phyloP scores from a whole-genome alignment of 306 rosid species.

The Vicia faba region DNA sequence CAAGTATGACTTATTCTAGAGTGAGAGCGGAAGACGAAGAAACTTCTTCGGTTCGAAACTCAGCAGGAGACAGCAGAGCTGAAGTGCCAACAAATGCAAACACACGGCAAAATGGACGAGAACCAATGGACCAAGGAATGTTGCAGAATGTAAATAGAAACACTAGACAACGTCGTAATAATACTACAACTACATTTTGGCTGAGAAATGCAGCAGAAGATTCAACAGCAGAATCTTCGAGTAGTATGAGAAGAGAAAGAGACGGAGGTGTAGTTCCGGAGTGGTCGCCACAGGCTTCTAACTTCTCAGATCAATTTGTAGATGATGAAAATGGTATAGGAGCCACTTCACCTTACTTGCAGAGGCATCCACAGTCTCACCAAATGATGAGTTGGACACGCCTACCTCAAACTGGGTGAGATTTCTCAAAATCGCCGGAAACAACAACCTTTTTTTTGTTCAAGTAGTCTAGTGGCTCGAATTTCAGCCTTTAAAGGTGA shows the following conservation, averaged over 20 bases:
- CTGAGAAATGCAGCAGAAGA: conserved; percentile 63
- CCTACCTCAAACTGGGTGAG: conserved; percentile 94
- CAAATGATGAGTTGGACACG: conserved; percentile 80
- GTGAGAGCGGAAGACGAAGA: conserved; percentile 77
- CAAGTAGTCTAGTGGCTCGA: too few relatives aligned
- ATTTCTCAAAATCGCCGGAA: conserved; percentile 20
- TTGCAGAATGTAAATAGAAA: conserved; percentile 45
- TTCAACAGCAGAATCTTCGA: conserved; percentile 85
- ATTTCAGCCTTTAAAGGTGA: too few relatives aligned
- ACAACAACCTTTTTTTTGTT: neutral
- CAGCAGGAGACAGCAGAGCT: conserved; percentile 60
- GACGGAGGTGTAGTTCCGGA: conserved; percentile 90
- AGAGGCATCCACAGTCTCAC: conserved; percentile 92
- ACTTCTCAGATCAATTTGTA: conserved; percentile 73
- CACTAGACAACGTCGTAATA: conserved; percentile 35
- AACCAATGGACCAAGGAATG: conserved; percentile 45
- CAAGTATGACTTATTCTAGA: conserved; percentile 74
- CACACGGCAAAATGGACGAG: conserved; percentile 55
- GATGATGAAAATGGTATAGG: conserved; percentile 79
- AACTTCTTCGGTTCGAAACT: conserved; percentile 55
- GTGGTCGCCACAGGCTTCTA: conserved; percentile 84
- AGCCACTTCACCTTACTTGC: conserved; percentile 74
- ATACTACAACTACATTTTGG: conserved; percentile 40
- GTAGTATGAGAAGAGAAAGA: conserved; percentile 80
- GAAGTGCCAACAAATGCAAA: conserved; percentile 77